phyloP scores from a whole-genome alignment of 179 eudicot genomes.

The Spinacia oleracea region DNA sequence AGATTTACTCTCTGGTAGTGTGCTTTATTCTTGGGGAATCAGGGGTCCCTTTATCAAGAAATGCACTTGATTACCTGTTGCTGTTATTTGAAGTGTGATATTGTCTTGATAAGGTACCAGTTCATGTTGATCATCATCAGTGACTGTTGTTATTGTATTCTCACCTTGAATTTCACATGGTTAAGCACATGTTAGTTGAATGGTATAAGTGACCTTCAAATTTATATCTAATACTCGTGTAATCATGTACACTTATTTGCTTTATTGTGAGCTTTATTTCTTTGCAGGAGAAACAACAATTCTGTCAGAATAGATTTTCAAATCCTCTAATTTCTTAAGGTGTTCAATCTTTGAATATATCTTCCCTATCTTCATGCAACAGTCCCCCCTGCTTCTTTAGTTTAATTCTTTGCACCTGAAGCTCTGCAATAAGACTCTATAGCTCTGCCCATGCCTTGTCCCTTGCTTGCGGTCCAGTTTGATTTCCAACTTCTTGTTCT shows the following conservation, averaged over 20 bases:
- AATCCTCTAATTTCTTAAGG: conserved; percentile 66
- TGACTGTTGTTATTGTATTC: conserved; percentile 8
- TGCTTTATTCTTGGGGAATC: background rate
- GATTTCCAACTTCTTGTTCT: conserved; percentile 65
- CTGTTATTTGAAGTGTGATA: conserved; percentile 30
- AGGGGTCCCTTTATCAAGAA: background rate
- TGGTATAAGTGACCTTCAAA: background rate
- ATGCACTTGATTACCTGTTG: conserved; percentile 31
- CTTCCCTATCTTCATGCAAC: conserved; percentile 73
- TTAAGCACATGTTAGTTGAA: conserved; percentile 16
- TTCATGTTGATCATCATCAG: conserved; percentile 28
- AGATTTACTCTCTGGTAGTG: background rate
- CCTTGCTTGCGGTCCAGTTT: conserved; percentile 73
- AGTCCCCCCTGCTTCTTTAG: conserved; percentile 87
- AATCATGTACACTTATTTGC: background rate
- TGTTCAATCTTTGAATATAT: conserved; percentile 71
- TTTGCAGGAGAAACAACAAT: conserved; percentile 37
- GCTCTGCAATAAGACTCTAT: conserved; percentile 72
- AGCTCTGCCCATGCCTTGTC: conserved; percentile 89
- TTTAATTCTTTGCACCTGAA: conserved; percentile 73
- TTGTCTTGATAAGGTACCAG: conserved; percentile 25
- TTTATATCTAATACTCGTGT: background rate
- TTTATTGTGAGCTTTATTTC: background rate
- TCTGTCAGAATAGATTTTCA: conserved; percentile 49
- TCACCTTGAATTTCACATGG: conserved; percentile 40